Percentiles rank a stretch among this genome's conserved stretches.
Evolutionary conservation across 768 basidiomycete species (phyloP).

Genomic region (Collybia sp.): DNA sequence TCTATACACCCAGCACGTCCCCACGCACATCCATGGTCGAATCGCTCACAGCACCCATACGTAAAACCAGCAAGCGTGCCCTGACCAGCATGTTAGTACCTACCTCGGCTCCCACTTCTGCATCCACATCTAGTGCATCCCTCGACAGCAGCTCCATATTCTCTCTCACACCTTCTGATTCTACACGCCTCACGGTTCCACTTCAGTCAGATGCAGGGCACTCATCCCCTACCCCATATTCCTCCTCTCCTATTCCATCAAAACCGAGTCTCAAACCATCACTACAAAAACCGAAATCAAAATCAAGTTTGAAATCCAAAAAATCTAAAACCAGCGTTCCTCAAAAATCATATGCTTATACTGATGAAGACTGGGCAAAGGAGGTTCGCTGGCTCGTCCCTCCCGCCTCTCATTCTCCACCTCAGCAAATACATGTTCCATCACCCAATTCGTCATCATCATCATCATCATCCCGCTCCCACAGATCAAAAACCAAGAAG

Average conservation of each 20-base stretch:
- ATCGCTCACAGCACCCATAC: constrained; percentile 22
- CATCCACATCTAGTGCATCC: neutral
- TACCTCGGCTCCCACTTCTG: constrained; percentile 13
- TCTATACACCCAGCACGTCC: constrained; percentile 59
- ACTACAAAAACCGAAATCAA: neutral
- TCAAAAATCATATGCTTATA: constrained; percentile 27
- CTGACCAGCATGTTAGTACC: neutral
- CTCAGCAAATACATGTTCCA: constrained; percentile 14
- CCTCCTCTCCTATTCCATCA: constrained; percentile 21
- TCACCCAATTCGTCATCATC: constrained; percentile 4
- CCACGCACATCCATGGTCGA: constrained; percentile 44
- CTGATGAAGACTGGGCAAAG: constrained; percentile 61
- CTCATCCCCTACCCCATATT: constrained; percentile 32
- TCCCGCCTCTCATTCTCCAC: constrained; percentile 7
- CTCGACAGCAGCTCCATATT: constrained; percentile 17
- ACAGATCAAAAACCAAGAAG: constrained; percentile 24
- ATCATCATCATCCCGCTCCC: constrained; percentile 1
- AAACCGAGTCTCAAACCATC: constrained; percentile 6
- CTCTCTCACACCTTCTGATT: constrained; percentile 19
- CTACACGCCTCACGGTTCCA: constrained; percentile 26
- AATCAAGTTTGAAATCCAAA: constrained; percentile 10
- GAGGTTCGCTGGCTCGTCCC: constrained; percentile 60
- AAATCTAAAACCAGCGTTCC: constrained; percentile 9
- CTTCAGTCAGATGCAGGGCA: constrained; percentile 30
- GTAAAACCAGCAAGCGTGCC: no score